phyloP scores from a whole-genome alignment of 2,329 filamentous ascomycete species.

The Rhexocercosporidium sp. region DNA sequence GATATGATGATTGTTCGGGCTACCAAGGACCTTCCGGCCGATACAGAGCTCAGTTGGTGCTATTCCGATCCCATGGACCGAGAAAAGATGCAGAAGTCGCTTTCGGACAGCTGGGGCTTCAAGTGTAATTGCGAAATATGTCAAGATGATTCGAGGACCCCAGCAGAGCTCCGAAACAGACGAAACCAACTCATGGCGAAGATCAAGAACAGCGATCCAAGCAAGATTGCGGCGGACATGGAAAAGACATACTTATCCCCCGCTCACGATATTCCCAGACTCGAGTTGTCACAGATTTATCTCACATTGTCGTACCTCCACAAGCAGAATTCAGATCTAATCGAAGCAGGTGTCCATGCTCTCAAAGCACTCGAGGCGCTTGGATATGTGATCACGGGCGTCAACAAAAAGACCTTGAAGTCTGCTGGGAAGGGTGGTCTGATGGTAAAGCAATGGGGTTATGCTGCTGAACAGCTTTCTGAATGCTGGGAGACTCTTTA shows the following conservation, averaged over 20 bases:
- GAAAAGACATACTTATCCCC: constrained; percentile 9
- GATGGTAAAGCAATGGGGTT: constrained; percentile 8
- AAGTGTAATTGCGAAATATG: constrained; percentile 45
- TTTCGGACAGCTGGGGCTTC: constrained; percentile 48
- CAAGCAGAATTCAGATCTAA: not conserved
- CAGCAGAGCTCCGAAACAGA: not conserved
- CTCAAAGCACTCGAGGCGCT: constrained; percentile 14
- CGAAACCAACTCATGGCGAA: not conserved
- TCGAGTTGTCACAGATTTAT: constrained; percentile 9
- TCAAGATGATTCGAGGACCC: constrained; percentile 20
- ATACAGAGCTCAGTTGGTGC: constrained; percentile 52
- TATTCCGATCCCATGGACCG: constrained; percentile 43
- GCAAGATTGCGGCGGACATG: not conserved
- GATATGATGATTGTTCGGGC: constrained; percentile 59
- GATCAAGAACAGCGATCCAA: not conserved
- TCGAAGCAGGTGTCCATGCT: not conserved
- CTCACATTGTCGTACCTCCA: not conserved
- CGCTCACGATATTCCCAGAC: not conserved
- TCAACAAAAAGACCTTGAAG: not conserved
- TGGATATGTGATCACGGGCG: constrained; percentile 1
- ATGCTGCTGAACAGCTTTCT: constrained; percentile 1
- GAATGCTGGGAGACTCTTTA: constrained; percentile 12
- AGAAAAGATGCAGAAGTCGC: constrained; percentile 40
- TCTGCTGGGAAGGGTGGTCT: not conserved
- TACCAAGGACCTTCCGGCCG: constrained; percentile 47